Base-by-base conservation (phyloP, 2,329 filamentous ascomycete species). In the Aspergillus tamarii region DNA sequence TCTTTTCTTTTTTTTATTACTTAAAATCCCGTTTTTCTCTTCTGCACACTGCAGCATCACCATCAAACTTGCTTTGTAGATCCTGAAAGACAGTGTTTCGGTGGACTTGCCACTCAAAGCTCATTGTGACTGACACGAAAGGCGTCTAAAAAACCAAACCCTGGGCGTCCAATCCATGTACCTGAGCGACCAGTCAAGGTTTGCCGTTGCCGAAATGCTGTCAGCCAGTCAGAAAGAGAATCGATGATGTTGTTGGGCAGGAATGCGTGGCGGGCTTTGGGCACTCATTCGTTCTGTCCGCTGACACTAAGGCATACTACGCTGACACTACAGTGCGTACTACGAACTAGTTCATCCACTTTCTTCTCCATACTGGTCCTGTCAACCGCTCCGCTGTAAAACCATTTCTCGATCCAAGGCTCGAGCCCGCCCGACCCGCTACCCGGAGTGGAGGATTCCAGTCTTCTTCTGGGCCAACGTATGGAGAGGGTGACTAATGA, bases 191-290 rank as follows among this genome's bases (percentile, higher is more conserved):
- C 19, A 12, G 45, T 48, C 45, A 48, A 48, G 45, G 45, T 26
- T 48, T 48, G 21, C 6, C 12, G 45, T 28, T 48, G 21, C 45
- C 30, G 26, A 56, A 58, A 52, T n/a, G 52, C 10, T 43, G 32
- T 30, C 61, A 41, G 28, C 28, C 55, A 53, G 55, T 54, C 43
- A 58, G 45, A 28, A 46, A 30, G 34, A 48, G 55, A 32, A 36
- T 34, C 62, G 61, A 61, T 64, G 65, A 74, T 39, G 52, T 16
- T 55, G 60, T 78, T 78, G 76, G 76, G 76, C 76, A 77, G 67
- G 66, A 73, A 78, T 78, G 74, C 73, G 73, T 76, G 72, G 70
- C 62, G 67, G 64, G 64, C 41, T 69, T 78, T 76, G 75, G 76
- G 76, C 75, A 77, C 59, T 64, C 54, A 65, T 59, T 62, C 60